Conservation (phyloP, 2,329 filamentous ascomycete species). For the Hymenoscyphus linearis region DNA sequence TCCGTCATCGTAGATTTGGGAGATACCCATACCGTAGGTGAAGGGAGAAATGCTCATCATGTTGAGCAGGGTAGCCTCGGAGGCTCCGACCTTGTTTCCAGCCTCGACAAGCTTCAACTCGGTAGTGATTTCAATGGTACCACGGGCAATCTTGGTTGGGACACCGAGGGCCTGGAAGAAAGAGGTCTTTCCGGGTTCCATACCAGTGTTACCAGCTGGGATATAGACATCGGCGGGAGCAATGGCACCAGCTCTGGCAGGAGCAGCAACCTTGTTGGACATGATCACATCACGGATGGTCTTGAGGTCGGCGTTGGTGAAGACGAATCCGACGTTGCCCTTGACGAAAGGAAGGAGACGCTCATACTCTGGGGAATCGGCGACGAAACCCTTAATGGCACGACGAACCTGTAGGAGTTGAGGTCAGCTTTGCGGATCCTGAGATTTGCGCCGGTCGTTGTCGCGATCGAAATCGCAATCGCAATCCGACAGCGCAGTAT, state of each 20-base stretch:
- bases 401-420: slow-evolving; percentile 66
- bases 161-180: slow-evolving; percentile 99
- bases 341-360: slow-evolving; percentile 92
- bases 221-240: slow-evolving; percentile 91
- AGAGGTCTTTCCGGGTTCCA: slow-evolving; percentile 99
- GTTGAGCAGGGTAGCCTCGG: slow-evolving; percentile 98
- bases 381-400: slow-evolving; percentile 90
- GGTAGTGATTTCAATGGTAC: slow-evolving; percentile 99
- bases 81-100: slow-evolving; percentile 90
- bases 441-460: not conserved
- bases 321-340: slow-evolving; percentile 99
- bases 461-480: not conserved
- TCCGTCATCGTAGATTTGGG: slow-evolving; percentile 96
- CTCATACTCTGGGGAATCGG: slow-evolving; percentile 94
- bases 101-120: slow-evolving; percentile 98
- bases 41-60: slow-evolving; percentile 99
- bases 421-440: slow-evolving; percentile 12
- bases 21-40: slow-evolving; percentile 96
- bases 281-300: slow-evolving; percentile 88
- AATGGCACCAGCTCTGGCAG: slow-evolving; percentile 94
- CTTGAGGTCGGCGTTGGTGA: slow-evolving; percentile 98
- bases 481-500: not conserved
- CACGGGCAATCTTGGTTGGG: slow-evolving; percentile 99
- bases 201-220: slow-evolving; percentile 98
- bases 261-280: slow-evolving; percentile 93